Percentiles rank a stretch among this genome's conserved stretches.
These are phyloP conservation scores for Acarospora socialis DNA, from an alignment of 2,329 filamentous ascomycete species.

Conservation along the genomic window DNA sequence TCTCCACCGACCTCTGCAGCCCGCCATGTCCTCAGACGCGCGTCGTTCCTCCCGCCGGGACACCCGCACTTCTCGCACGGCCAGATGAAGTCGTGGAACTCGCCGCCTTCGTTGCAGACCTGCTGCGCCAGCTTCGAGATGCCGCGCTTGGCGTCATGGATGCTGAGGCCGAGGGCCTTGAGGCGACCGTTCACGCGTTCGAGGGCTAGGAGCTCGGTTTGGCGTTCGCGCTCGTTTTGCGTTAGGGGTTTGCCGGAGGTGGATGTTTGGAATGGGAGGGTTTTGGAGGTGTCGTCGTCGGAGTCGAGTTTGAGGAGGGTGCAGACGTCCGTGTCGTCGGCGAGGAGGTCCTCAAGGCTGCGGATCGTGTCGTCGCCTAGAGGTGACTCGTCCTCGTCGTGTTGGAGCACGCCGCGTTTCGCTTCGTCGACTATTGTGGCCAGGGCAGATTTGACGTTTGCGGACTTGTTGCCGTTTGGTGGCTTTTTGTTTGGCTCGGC, in stretches of 20 bases:
- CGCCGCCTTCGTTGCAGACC: conserved; percentile 11
- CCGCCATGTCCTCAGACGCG: background rate
- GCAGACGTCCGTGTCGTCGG: conserved; percentile 6
- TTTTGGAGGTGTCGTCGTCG: conserved; percentile 1
- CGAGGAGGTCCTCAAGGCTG: conserved; percentile 12
- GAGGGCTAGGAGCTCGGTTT: conserved; percentile 10
- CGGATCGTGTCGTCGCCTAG: conserved; percentile 13
- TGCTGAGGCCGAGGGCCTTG: conserved; percentile 10
- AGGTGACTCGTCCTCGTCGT: background rate
- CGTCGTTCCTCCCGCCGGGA: background rate
- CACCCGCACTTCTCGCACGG: conserved; percentile 13
- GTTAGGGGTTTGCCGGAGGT: too few relatives aligned
- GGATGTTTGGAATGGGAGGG: too few relatives aligned
- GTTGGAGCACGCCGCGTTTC: conserved; percentile 6
- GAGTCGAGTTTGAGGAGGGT: conserved; percentile 1
- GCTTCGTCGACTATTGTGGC: conserved; percentile 11
- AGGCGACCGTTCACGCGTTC: conserved; percentile 13
- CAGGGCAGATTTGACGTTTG: conserved; percentile 11
- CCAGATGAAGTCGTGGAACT: conserved; percentile 13
- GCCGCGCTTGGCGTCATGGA: conserved; percentile 13
- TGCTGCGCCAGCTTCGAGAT: conserved; percentile 7
- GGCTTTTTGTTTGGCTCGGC: conserved; percentile 4
- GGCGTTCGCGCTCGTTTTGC: too few relatives aligned
- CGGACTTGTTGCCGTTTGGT: conserved; percentile 8
- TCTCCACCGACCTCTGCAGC: too few relatives aligned